Percentiles rank a stretch among this genome's conserved stretches.
Conservation (phyloP, 225 moss, liverwort and hornwort species). For the Bryoerythrophyllum caledonicum region DNA sequence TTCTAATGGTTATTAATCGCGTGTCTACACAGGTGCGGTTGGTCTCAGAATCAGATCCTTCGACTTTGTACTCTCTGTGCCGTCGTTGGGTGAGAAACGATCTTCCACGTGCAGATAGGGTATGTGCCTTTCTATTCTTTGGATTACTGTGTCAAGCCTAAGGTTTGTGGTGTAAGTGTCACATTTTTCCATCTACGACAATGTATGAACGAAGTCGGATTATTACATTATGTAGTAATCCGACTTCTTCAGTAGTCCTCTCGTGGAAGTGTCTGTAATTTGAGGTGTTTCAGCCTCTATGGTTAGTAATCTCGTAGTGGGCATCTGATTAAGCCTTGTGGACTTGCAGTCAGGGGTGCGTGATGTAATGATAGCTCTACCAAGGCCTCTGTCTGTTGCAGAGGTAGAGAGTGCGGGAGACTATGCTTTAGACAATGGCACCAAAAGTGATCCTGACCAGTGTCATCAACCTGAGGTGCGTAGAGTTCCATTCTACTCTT, state of each 20-base stretch:
- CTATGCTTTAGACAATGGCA: constrained; percentile 41
- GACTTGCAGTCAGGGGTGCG: constrained; percentile 63
- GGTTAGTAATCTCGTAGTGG: background rate
- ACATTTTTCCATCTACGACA: background rate
- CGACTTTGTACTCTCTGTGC: constrained; percentile 80
- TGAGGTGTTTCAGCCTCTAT: background rate
- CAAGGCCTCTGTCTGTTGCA: constrained; percentile 62
- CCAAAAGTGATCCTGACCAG: constrained; percentile 40
- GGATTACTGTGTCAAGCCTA: background rate
- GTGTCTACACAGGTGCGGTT: constrained; percentile 66
- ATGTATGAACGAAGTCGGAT: background rate
- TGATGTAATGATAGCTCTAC: constrained; percentile 66
- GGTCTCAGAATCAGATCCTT: constrained; percentile 72
- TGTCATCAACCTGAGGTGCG: constrained; percentile 37
- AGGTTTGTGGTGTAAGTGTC: background rate
- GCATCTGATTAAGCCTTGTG: constrained; percentile 25
- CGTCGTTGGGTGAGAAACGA: constrained; percentile 98
- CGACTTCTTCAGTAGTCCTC: background rate
- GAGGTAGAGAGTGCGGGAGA: constrained; percentile 58
- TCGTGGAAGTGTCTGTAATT: background rate
- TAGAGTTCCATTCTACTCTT: constrained; percentile 3
- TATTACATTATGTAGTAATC: background rate
- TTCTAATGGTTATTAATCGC: constrained; percentile 6
- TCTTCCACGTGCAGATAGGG: constrained; percentile 70
- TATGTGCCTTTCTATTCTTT: constrained; percentile 32